Evolutionary conservation across 495 filamentous ascomycete species (phyloP).

Genomic region (Podospora bellae-mahoneyi): DNA sequence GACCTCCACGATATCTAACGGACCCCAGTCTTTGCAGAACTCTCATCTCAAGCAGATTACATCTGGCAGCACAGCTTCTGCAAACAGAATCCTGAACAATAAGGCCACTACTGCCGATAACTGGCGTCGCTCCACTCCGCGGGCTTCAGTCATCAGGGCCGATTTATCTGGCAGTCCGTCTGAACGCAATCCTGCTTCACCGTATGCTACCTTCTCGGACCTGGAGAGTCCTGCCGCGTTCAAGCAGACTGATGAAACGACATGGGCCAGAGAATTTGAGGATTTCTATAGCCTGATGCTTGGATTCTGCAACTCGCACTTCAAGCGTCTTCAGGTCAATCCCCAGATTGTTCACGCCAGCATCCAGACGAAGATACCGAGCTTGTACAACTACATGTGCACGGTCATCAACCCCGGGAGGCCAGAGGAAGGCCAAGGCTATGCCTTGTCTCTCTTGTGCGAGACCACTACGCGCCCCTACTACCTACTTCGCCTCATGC

Average conservation of each 20-base stretch:
- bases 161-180: not conserved
- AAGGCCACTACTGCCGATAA: not conserved
- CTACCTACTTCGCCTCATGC: slow-evolving; percentile 32
- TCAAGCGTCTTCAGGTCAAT: not conserved
- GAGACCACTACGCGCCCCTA: slow-evolving; percentile 26
- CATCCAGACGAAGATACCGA: not conserved
- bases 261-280: slow-evolving; percentile 18
- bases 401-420: slow-evolving; percentile 15
- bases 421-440: slow-evolving; percentile 18
- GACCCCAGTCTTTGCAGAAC: not conserved
- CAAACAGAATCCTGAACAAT: not conserved
- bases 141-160: not conserved
- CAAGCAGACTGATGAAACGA: not conserved
- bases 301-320: not conserved
- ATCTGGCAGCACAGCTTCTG: no score
- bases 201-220: slow-evolving; percentile 1
- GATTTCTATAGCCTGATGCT: slow-evolving; percentile 23
- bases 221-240: not conserved
- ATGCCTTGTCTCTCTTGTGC: slow-evolving; percentile 26
- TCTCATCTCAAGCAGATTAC: no score
- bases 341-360: not conserved
- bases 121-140: not conserved
- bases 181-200: not conserved
- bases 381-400: slow-evolving; percentile 33
- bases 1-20: not conserved